Conservation (phyloP, 2,329 filamentous ascomycete genomes). For the Penicillium sp. region DNA sequence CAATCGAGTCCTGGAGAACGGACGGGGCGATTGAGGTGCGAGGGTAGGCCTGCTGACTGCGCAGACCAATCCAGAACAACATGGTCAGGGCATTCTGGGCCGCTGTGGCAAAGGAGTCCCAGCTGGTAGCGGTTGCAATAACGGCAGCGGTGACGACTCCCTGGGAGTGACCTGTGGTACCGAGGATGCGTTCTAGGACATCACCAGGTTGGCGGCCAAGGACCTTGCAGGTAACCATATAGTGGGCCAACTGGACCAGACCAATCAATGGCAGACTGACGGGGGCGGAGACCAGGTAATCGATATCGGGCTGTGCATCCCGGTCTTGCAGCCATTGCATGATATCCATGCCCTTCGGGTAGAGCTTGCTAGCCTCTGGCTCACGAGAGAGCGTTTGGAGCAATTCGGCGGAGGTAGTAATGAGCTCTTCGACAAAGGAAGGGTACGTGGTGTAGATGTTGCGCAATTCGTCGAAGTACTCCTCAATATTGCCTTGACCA, state of each 20-base stretch:
- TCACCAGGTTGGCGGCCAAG: conserved; percentile 83
- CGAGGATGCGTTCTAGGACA: conserved; percentile 71
- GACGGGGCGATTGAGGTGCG: conserved; percentile 85
- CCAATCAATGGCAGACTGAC: conserved; percentile 95
- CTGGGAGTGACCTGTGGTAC: conserved; percentile 92
- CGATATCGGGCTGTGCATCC: conserved; percentile 81
- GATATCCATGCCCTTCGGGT: conserved; percentile 91
- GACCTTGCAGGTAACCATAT: conserved; percentile 84
- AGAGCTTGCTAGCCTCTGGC: conserved; percentile 83
- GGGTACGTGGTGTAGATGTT: conserved; percentile 86
- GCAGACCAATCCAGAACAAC: conserved; percentile 95
- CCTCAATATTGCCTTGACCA: conserved; percentile 96
- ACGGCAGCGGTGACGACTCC: conserved; percentile 88
- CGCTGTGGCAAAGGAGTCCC: conserved; percentile 81
- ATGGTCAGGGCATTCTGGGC: conserved; percentile 75
- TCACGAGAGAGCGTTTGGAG: conserved; percentile 78
- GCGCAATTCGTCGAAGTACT: conserved; percentile 96
- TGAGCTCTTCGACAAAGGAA: conserved; percentile 77
- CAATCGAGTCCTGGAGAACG: conserved; percentile 82
- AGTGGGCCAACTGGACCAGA: conserved; percentile 90
- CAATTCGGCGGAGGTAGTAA: conserved; percentile 71
- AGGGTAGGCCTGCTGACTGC: conserved; percentile 95
- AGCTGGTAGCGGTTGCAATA: conserved; percentile 80
- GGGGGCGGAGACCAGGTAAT: conserved; percentile 88
- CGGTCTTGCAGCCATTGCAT: conserved; percentile 84